Evolutionary conservation across 1,284 basidiomycete species (phyloP).

Genomic region (Pseudozyma sp.): DNA sequence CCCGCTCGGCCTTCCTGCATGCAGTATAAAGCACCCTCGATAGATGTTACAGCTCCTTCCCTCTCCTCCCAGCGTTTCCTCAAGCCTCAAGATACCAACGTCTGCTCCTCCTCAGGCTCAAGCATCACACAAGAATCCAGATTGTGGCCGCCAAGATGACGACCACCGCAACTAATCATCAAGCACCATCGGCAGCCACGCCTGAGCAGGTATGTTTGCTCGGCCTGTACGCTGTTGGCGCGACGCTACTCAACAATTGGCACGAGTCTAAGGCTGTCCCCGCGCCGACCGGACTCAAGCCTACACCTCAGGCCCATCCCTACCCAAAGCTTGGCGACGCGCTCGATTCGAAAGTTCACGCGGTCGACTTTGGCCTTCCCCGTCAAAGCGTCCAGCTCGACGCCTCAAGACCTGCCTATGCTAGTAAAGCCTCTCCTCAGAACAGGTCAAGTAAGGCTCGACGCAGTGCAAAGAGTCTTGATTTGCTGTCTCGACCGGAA

Average conservation of each 20-base stretch:
- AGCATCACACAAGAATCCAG: too few relatives aligned
- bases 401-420: too few relatives aligned
- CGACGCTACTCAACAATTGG: constrained; percentile 6
- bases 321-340: not conserved
- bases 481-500: constrained; percentile 1
- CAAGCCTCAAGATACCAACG: too few relatives aligned
- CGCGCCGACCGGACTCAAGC: too few relatives aligned
- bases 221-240: constrained; percentile 25
- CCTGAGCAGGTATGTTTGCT: constrained; percentile 24
- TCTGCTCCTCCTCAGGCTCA: too few relatives aligned
- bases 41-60: too few relatives aligned
- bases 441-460: not conserved
- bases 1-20: too few relatives aligned
- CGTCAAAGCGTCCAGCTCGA: not conserved
- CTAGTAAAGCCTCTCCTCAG: not conserved
- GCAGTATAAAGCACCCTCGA: too few relatives aligned
- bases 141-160: not conserved
- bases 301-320: not conserved
- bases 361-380: not conserved
- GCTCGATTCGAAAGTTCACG: not conserved
- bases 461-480: constrained; percentile 9
- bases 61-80: too few relatives aligned
- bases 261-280: not conserved
- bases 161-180: too few relatives aligned
- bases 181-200: not conserved